Conservation (phyloP, 2,329 filamentous ascomycete genomes). For the Curvularia verruculosa region DNA sequence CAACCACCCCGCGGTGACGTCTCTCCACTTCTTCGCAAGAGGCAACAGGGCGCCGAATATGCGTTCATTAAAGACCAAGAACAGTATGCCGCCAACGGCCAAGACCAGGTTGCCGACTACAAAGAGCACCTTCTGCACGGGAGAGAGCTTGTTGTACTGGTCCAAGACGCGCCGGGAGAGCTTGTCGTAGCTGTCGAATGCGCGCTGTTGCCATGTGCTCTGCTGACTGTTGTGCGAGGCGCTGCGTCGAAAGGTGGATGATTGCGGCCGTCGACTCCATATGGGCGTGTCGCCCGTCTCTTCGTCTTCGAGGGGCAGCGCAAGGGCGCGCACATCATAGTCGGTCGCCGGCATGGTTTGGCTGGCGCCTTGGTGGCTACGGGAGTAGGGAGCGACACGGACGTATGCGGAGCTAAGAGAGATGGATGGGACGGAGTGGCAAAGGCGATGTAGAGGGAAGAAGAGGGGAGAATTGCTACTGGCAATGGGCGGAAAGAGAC, state of each 20-base stretch:
- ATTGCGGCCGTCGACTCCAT: conserved; percentile 57
- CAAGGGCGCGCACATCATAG: conserved; percentile 61
- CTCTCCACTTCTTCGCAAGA: conserved; percentile 76
- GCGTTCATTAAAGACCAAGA: conserved; percentile 77
- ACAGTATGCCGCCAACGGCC: conserved; percentile 67
- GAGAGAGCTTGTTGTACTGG: conserved; percentile 63
- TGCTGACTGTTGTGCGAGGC: conserved; percentile 39
- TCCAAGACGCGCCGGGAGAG: conserved; percentile 54
- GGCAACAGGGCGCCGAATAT: conserved; percentile 80
- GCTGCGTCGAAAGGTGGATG: conserved; percentile 46
- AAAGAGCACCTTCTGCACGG: conserved; percentile 67
- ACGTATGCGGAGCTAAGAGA: conserved; percentile 12
- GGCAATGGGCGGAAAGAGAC: conserved; percentile 10
- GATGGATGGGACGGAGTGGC: neutral
- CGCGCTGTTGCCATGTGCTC: conserved; percentile 47
- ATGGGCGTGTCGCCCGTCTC: conserved; percentile 57
- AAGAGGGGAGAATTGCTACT: conserved; percentile 7
- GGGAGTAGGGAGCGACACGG: conserved; percentile 22
- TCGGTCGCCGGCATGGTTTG: conserved; percentile 50
- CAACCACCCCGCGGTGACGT: conserved; percentile 71
- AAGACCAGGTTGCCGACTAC: conserved; percentile 57
- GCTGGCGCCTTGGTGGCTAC: conserved; percentile 1
- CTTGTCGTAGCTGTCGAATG: conserved; percentile 53
- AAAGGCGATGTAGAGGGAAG: neutral
- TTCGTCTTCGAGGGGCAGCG: conserved; percentile 57